Evolutionary conservation across 1,284 basidiomycete species (phyloP).

Genomic region (Phellopilus nigrolimitatus): DNA sequence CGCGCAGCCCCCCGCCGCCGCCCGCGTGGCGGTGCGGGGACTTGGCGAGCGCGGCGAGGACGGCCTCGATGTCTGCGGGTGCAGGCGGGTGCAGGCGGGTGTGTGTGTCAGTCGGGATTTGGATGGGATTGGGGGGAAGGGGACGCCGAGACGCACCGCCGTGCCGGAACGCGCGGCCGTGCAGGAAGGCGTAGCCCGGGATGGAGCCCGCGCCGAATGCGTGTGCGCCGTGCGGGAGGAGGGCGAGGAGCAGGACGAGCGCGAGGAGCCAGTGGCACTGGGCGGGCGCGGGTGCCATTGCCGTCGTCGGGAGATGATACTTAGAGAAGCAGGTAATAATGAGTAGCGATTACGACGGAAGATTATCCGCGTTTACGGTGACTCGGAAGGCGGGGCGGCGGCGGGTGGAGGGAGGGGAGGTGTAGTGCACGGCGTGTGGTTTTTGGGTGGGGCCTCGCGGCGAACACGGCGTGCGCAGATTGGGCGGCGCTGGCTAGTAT

Average conservation of each 20-base stretch:
- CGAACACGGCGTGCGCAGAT: too few relatives aligned
- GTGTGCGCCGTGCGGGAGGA: slow-evolving; percentile 2
- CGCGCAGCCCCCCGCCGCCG: slow-evolving; percentile 25
- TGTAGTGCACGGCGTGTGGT: too few relatives aligned
- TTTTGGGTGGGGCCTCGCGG: too few relatives aligned
- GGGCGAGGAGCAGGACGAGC: slow-evolving; percentile 4
- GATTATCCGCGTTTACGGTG: too few relatives aligned
- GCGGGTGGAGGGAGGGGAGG: too few relatives aligned
- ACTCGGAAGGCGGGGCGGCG: too few relatives aligned
- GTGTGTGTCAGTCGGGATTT: not conserved
- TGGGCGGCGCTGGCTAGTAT: too few relatives aligned
- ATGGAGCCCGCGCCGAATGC: slow-evolving; percentile 14
- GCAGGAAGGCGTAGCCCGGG: slow-evolving; percentile 8
- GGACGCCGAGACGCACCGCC: slow-evolving; percentile 3
- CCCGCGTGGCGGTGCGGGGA: slow-evolving; percentile 26
- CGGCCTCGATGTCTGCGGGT: slow-evolving; percentile 31
- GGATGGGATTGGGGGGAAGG: not conserved
- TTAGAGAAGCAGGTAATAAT: too few relatives aligned
- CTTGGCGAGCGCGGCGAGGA: slow-evolving; percentile 31
- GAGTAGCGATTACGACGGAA: too few relatives aligned
- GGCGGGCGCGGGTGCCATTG: too few relatives aligned
- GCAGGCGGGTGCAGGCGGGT: too few relatives aligned
- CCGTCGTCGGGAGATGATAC: too few relatives aligned
- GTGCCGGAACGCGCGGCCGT: slow-evolving; percentile 15
- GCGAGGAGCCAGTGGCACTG: not conserved